phyloP scores from a whole-genome alignment of 1,139 yeast genomes.

The Geotrichum aggregatum region DNA sequence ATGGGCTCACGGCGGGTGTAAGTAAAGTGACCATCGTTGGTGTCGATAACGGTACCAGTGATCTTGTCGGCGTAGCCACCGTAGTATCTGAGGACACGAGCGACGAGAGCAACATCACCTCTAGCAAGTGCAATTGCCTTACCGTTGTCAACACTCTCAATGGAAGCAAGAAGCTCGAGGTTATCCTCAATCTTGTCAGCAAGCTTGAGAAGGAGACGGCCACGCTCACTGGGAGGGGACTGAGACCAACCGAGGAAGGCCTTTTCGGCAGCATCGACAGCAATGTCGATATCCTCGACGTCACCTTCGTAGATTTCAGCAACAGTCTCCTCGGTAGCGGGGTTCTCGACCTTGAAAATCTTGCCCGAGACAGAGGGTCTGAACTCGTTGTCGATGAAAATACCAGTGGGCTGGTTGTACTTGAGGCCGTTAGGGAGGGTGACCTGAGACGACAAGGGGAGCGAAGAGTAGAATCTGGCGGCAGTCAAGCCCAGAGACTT shows the following conservation, averaged over 20 bases:
- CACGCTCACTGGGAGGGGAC: slow-evolving; percentile 52
- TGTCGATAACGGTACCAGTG: slow-evolving; percentile 61
- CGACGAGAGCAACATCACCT: slow-evolving; percentile 57
- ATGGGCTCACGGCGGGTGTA: slow-evolving; percentile 62
- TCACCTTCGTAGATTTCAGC: slow-evolving; percentile 54
- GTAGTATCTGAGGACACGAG: slow-evolving; percentile 58
- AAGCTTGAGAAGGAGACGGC: slow-evolving; percentile 53
- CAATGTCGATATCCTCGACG: slow-evolving; percentile 54
- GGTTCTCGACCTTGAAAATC: slow-evolving; percentile 52
- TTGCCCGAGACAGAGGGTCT: slow-evolving; percentile 49
- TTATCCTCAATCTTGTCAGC: slow-evolving; percentile 63
- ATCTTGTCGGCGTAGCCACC: slow-evolving; percentile 83
- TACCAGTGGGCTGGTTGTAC: slow-evolving; percentile 63
- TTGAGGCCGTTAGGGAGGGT: slow-evolving; percentile 60
- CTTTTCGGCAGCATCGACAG: slow-evolving; percentile 53
- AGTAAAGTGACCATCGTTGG: slow-evolving; percentile 58
- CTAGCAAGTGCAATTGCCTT: slow-evolving; percentile 57
- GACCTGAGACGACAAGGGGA: slow-evolving; percentile 38
- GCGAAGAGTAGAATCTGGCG: slow-evolving; percentile 15
- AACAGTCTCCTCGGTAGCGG: slow-evolving; percentile 55
- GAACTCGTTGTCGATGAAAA: slow-evolving; percentile 60
- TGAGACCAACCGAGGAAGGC: slow-evolving; percentile 52
- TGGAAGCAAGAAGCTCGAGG: slow-evolving; percentile 57
- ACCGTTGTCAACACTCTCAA: slow-evolving; percentile 81
- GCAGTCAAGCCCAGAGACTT: slow-evolving; percentile 10